phyloP scores from a whole-genome alignment of 2,329 filamentous ascomycete species.

The Cladophialophora psammophila region DNA sequence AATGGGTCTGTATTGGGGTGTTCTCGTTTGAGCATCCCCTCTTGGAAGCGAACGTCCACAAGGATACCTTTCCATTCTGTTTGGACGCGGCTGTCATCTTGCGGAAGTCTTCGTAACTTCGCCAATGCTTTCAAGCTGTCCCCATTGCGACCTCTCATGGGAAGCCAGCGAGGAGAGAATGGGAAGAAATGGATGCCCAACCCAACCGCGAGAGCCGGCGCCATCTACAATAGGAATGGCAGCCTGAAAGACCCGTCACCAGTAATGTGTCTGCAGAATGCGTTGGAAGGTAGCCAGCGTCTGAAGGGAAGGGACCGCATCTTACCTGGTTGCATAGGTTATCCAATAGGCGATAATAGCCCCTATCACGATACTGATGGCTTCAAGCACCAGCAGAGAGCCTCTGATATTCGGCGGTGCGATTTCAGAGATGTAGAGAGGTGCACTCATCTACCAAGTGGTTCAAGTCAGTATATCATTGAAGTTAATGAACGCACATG shows the following conservation, averaged over 20 bases:
- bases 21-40: not conserved
- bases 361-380: constrained; percentile 56
- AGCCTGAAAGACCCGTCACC: constrained; percentile 56
- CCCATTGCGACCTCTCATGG: constrained; percentile 49
- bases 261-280: constrained; percentile 11
- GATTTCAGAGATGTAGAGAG: constrained; percentile 37
- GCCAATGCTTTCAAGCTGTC: constrained; percentile 50
- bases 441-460: constrained; percentile 18
- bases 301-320: not conserved
- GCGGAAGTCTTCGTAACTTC: constrained; percentile 53
- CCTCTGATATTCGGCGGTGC: constrained; percentile 42
- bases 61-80: constrained; percentile 47
- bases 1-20: not conserved
- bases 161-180: constrained; percentile 57
- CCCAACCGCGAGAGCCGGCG: constrained; percentile 44
- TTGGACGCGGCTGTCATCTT: constrained; percentile 53
- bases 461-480: not conserved
- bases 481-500: not conserved
- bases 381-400: constrained; percentile 54
- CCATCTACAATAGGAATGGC: constrained; percentile 51
- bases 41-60: not conserved
- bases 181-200: constrained; percentile 56
- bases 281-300: not conserved
- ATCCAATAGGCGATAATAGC: constrained; percentile 63
- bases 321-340: constrained; percentile 57